Evolutionary conservation across 306 rosid genomes (phyloP), one percentile per base, ranked within the genome.

Genomic region (Calophaca sinica): DNA sequence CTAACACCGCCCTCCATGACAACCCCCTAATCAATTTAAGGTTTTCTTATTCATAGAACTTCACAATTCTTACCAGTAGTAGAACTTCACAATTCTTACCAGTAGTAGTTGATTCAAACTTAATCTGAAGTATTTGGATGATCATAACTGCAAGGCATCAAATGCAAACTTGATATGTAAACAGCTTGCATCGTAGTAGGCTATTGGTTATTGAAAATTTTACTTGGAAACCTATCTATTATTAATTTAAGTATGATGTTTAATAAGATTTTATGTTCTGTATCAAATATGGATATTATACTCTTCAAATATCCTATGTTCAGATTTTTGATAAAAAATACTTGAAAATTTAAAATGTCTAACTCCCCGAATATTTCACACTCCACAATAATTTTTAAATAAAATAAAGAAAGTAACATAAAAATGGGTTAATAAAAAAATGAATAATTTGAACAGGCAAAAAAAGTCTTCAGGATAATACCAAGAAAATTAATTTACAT

Each of bases 401-500:
- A 45, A 58, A 67, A 33, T 42, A 9, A 42, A 38, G 6, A 3
- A 33, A n/a, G 15, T 5, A n/a, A 29, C 50, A 65, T 4, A 39
- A 12, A 53, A 63, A 52, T 54, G 9, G 29, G n/a, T 29, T 78
- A 6, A 73, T 29, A 35, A 46, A 48, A 59, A 51, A 9, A 69
- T 4, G 36, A 14, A 46, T 7, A 69, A 11, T 8, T 44, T 42
- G 2, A 9, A 7, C 26, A 20, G 8, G 13, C 20, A 58, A 48
- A 20, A 35, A 11, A 59, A 2, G n/a, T 20, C 44, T 42, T 58
- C 11, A 42, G 53, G 52, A 39, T 38, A 38, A 64, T 64, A 70
- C 36, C 67, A 41, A 36, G 33, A 74, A 77, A 54, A 80, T 66
- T 72, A 76, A 72, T 80, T 72, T 73, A 80, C 76, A 80, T 66